Percentiles rank a stretch among this genome's conserved stretches.
Evolutionary conservation across 176 grass and related monocot genomes (phyloP).

Genomic region (Tillandsia fasciculata): DNA sequence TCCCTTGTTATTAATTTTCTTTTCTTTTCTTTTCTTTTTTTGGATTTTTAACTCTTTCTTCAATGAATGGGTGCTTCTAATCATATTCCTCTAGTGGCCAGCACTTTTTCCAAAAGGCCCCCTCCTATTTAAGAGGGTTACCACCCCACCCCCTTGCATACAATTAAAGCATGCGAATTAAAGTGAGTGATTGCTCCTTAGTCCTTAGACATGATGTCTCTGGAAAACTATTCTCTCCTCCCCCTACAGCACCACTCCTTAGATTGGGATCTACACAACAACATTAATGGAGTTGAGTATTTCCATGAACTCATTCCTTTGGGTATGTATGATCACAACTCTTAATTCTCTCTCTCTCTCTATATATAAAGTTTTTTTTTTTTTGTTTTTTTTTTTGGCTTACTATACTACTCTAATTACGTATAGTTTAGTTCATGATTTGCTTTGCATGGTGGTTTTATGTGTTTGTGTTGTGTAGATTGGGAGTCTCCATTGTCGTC

Average conservation of each 20-base stretch:
- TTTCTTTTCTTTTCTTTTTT: neutral
- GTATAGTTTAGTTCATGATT: no score
- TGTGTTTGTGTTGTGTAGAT: neutral
- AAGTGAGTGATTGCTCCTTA: constrained; percentile 32
- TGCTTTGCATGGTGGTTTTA: no score
- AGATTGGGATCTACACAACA: constrained; percentile 40
- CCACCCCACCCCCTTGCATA: constrained; percentile 19
- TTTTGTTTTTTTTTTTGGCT: no score
- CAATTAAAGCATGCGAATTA: constrained; percentile 32
- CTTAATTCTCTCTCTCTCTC: neutral
- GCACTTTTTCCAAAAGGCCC: constrained; percentile 28
- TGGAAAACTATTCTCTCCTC: constrained; percentile 23
- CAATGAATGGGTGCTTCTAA: constrained; percentile 30
- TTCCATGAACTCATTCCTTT: constrained; percentile 51
- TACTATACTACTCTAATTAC: no score
- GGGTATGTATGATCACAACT: constrained; percentile 27
- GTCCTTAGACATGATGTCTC: constrained; percentile 39
- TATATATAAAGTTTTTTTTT: neutral
- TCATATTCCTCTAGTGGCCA: constrained; percentile 21
- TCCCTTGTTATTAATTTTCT: constrained; percentile 48
- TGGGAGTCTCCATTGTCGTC: constrained; percentile 39
- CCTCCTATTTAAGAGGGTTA: constrained; percentile 58
- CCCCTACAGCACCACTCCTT: neutral
- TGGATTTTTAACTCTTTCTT: constrained; percentile 7
- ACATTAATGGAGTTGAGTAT: constrained; percentile 28